Percentiles rank a stretch among this genome's conserved stretches.
Conservation (phyloP, 1,284 basidiomycete genomes). For the Moniliophthora roreri region DNA sequence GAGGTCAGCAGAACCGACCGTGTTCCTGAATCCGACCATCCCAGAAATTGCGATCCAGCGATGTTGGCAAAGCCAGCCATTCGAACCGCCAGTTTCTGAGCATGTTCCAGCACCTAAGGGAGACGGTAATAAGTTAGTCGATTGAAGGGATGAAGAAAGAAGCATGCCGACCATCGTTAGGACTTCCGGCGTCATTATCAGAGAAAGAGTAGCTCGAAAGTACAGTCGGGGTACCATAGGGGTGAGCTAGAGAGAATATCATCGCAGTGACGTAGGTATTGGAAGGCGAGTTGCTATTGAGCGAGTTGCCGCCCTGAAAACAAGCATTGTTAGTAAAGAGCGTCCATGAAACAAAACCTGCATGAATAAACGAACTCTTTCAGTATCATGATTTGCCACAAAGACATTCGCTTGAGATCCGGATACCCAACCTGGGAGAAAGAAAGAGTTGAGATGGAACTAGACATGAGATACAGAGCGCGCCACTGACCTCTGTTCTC, state of each 20-base stretch:
- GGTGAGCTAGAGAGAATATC: constrained; percentile 65
- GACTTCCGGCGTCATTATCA: constrained; percentile 52
- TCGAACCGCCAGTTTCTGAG: constrained; percentile 46
- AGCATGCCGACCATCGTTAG: constrained; percentile 43
- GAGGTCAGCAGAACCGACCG: constrained; percentile 48
- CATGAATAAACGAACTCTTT: too few species aligned
- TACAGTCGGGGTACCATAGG: constrained; percentile 65
- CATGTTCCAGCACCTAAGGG: constrained; percentile 50
- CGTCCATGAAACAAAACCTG: constrained; percentile 20
- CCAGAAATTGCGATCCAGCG: constrained; percentile 57
- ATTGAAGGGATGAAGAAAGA: neutral
- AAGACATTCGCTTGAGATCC: constrained; percentile 61
- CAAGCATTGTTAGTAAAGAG: neutral
- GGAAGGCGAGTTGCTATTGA: constrained; percentile 60
- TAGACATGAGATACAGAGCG: neutral
- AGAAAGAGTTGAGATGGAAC: neutral
- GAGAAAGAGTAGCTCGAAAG: constrained; percentile 62
- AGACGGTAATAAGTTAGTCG: neutral
- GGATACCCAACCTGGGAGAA: constrained; percentile 60
- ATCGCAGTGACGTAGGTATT: constrained; percentile 61
- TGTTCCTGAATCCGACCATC: constrained; percentile 66
- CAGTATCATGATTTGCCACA: constrained; percentile 70
- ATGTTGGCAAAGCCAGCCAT: constrained; percentile 67
- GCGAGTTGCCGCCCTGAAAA: constrained; percentile 47
- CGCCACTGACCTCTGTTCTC: constrained; percentile 44